These are phyloP conservation scores for Phylloporus scabripes DNA, from an alignment of 768 basidiomycete genomes.

Conservation along the genomic window DNA sequence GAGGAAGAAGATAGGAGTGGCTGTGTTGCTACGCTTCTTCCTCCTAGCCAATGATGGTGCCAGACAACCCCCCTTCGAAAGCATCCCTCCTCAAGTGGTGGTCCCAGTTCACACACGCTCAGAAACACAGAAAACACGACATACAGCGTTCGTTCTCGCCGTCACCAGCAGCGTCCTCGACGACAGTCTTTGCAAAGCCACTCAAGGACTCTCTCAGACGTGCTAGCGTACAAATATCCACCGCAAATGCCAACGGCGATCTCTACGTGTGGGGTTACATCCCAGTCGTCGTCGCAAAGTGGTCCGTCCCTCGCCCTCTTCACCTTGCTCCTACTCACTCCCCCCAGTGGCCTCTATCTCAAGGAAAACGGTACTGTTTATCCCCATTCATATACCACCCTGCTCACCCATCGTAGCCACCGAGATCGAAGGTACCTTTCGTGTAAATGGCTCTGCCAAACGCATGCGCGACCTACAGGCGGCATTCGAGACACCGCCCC, in stretches of 20 bases:
- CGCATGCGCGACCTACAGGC: slow-evolving; percentile 95
- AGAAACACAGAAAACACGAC: slow-evolving; percentile 54
- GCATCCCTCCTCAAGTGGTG: slow-evolving; percentile 77
- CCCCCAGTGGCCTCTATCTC: slow-evolving; percentile 76
- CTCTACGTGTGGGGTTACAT: slow-evolving; percentile 92
- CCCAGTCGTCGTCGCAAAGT: slow-evolving; percentile 96
- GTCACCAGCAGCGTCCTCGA: slow-evolving; percentile 16
- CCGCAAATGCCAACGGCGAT: slow-evolving; percentile 75
- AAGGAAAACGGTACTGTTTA: slow-evolving; percentile 75
- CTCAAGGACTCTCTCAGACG: slow-evolving; percentile 78
- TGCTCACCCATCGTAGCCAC: slow-evolving; percentile 49
- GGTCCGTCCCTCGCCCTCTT: slow-evolving; percentile 45
- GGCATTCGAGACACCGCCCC: slow-evolving; percentile 82
- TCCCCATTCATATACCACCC: background rate
- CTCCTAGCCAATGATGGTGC: slow-evolving; percentile 19
- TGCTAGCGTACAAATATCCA: slow-evolving; percentile 92
- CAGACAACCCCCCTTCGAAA: slow-evolving; percentile 38
- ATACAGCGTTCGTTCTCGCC: slow-evolving; percentile 34
- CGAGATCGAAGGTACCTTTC: slow-evolving; percentile 89
- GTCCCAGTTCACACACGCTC: slow-evolving; percentile 65
- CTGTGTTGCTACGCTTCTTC: slow-evolving; percentile 9
- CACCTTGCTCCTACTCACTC: slow-evolving; percentile 2
- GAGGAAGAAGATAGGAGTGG: slow-evolving; percentile 7
- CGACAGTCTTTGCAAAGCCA: slow-evolving; percentile 77
- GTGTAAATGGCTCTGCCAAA: slow-evolving; percentile 91